These are phyloP conservation scores for Nitzschia sp. DNA, from an alignment of 108 stramenopile species.

Conservation along the genomic window DNA sequence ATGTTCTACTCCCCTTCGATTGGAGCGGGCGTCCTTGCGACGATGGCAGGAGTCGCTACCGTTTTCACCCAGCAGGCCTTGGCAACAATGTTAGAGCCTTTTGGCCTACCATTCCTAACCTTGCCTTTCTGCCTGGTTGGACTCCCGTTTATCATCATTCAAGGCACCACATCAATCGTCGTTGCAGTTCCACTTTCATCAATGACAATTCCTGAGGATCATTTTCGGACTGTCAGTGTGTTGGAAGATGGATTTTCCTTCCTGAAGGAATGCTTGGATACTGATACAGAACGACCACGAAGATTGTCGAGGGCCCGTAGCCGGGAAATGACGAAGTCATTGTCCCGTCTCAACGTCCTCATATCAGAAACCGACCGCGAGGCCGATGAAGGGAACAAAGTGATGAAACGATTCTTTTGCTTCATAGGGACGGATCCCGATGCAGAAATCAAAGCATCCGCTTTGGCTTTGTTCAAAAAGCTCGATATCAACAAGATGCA, in stretches of 20 bases:
- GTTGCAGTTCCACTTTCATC: slow-evolving; percentile 41
- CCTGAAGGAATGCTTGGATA: slow-evolving; percentile 18
- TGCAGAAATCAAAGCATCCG: neutral
- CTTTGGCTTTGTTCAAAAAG: neutral
- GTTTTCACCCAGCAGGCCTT: slow-evolving; percentile 36
- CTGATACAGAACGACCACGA: neutral
- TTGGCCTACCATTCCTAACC: slow-evolving; percentile 46
- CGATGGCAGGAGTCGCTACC: slow-evolving; percentile 31
- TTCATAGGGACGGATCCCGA: neutral
- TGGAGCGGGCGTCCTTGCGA: slow-evolving; percentile 8
- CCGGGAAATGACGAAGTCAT: neutral
- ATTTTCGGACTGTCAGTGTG: slow-evolving; percentile 16
- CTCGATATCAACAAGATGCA: neutral
- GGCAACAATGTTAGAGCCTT: slow-evolving; percentile 22
- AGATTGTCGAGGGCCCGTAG: neutral
- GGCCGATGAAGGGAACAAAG: neutral
- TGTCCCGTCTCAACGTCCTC: neutral
- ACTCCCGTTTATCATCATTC: slow-evolving; percentile 34
- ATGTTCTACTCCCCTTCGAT: slow-evolving; percentile 39
- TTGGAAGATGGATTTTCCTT: slow-evolving; percentile 33
- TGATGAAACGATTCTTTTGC: neutral
- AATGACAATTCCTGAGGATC: slow-evolving; percentile 48
- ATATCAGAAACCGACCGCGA: neutral
- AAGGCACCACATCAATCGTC: slow-evolving; percentile 36
- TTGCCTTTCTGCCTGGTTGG: slow-evolving; percentile 39